phyloP scores from a whole-genome alignment of 345 rosid species.

The Populus tremula region DNA sequence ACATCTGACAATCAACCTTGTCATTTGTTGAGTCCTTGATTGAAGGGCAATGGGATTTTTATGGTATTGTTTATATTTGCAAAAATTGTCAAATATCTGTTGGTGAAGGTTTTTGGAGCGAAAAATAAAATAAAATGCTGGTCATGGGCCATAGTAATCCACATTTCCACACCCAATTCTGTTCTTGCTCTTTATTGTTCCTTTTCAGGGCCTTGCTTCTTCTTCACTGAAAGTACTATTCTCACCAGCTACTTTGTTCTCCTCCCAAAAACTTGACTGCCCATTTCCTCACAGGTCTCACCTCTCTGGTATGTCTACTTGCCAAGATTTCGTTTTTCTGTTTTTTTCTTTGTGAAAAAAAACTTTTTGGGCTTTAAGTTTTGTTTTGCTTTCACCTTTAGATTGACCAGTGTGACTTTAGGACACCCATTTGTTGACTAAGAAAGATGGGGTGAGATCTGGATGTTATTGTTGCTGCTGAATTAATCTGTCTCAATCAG shows the following conservation, averaged over 20 bases:
- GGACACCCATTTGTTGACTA: slow-evolving; percentile 10
- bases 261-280: slow-evolving; percentile 23
- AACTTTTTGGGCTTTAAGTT: neutral
- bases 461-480: slow-evolving; percentile 9
- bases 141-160: slow-evolving; percentile 40
- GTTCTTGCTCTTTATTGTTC: neutral
- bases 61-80: neutral
- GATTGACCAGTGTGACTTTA: slow-evolving; percentile 12
- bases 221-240: slow-evolving; percentile 34
- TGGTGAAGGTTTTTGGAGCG: neutral
- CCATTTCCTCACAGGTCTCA: slow-evolving; percentile 19
- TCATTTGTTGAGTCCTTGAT: slow-evolving; percentile 20
- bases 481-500: slow-evolving; percentile 5
- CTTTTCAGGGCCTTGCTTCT: slow-evolving; percentile 38
- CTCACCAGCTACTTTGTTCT: slow-evolving; percentile 18
- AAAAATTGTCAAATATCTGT: neutral
- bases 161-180: slow-evolving; percentile 34
- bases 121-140: slow-evolving; percentile 20
- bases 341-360: neutral
- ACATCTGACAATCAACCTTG: neutral
- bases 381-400: slow-evolving; percentile 16
- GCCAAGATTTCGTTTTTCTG: neutral
- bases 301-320: slow-evolving; percentile 31
- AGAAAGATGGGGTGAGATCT: slow-evolving; percentile 28
- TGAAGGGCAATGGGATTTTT: slow-evolving; percentile 5